Conservation (phyloP, 2,329 filamentous ascomycete genomes). For the Fonsecaea multimorphosa region DNA sequence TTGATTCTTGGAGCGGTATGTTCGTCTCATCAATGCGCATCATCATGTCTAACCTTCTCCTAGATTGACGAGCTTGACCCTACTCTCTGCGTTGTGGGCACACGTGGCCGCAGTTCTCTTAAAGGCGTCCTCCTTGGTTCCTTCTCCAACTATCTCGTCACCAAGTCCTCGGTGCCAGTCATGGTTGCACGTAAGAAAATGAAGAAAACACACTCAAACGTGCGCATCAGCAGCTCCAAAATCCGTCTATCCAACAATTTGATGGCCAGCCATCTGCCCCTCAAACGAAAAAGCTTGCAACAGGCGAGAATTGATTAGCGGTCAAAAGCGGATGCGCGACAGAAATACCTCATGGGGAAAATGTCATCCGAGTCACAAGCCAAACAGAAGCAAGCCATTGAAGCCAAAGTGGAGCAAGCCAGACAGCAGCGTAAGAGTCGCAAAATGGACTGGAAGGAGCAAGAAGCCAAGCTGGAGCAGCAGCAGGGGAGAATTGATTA, state of each 20-base stretch:
- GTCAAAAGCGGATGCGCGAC: background rate
- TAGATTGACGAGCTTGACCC: constrained; percentile 88
- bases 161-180: constrained; percentile 93
- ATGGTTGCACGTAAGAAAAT: constrained; percentile 96
- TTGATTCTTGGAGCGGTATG: constrained; percentile 87
- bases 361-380: background rate
- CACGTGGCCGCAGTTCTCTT: constrained; percentile 84
- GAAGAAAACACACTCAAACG: constrained; percentile 69
- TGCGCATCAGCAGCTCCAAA: constrained; percentile 66
- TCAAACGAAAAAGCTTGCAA: constrained; percentile 37
- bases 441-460: background rate
- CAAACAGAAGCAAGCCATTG: too few relatives aligned
- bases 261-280: constrained; percentile 29
- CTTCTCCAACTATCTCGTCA: constrained; percentile 96
- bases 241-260: constrained; percentile 82
- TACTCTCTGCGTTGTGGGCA: constrained; percentile 91
- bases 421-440: background rate
- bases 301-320: constrained; percentile 39
- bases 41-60: constrained; percentile 25
- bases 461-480: background rate
- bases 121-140: constrained; percentile 95
- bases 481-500: constrained; percentile 8
- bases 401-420: background rate
- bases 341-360: background rate
- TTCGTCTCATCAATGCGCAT: constrained; percentile 33